Conservation (phyloP, 345 rosid genomes). For the Noccaea bulbosa region DNA sequence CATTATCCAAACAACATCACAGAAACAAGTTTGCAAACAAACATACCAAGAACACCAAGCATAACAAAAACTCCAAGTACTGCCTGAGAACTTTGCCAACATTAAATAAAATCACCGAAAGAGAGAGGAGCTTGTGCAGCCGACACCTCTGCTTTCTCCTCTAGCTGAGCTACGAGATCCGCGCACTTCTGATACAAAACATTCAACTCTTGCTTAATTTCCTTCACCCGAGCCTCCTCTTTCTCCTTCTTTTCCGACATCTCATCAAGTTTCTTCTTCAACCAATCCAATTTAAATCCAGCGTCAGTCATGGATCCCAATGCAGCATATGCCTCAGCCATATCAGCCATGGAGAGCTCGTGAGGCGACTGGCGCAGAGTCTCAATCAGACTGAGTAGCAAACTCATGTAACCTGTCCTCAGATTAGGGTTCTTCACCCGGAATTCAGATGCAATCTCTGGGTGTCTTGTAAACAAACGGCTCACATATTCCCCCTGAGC, state of each 20-base stretch:
- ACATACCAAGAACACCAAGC: neutral
- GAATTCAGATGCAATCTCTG: slow-evolving; percentile 28
- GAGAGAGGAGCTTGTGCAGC: slow-evolving; percentile 20
- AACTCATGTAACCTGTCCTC: slow-evolving; percentile 35
- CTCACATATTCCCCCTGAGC: slow-evolving; percentile 15
- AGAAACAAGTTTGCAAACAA: slow-evolving; percentile 9
- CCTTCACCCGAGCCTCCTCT: slow-evolving; percentile 2
- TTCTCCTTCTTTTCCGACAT: neutral
- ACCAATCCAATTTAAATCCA: slow-evolving; percentile 41
- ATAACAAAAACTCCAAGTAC: neutral
- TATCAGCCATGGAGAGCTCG: slow-evolving; percentile 5
- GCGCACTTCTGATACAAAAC: slow-evolving; percentile 1
- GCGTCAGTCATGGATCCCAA: slow-evolving; percentile 9
- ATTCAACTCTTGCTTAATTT: slow-evolving; percentile 12
- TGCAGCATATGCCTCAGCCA: slow-evolving; percentile 8
- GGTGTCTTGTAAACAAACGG: slow-evolving; percentile 32
- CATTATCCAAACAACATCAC: neutral
- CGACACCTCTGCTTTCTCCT: neutral
- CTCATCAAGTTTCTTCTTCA: slow-evolving; percentile 27
- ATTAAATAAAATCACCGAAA: slow-evolving; percentile 23
- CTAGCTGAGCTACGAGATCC: slow-evolving; percentile 27
- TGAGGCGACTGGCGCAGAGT: slow-evolving; percentile 26
- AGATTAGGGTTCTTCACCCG: slow-evolving; percentile 19
- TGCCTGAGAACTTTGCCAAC: neutral
- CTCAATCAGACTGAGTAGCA: slow-evolving; percentile 30